These are phyloP conservation scores for Xylaria hypoxylon DNA, from an alignment of 2,329 filamentous ascomycete genomes.

Conservation along the genomic window DNA sequence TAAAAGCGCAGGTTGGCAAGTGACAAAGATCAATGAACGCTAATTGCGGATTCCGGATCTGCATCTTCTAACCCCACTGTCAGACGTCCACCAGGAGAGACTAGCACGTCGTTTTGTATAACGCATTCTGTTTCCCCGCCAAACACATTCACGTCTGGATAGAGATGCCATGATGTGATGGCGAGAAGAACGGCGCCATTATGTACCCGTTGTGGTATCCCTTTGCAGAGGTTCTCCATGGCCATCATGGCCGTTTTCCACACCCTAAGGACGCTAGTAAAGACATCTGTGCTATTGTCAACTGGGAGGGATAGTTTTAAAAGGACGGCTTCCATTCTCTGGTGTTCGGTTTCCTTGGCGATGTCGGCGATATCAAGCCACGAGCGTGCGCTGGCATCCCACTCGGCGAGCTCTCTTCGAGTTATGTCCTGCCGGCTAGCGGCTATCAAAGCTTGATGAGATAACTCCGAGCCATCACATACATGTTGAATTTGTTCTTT, in stretches of 20 bases:
- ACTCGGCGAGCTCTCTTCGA: constrained; percentile 37
- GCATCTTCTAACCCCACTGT: constrained; percentile 32
- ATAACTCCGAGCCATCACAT: neutral
- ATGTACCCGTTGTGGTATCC: constrained; percentile 42
- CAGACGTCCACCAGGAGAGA: constrained; percentile 20
- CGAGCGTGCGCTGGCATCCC: constrained; percentile 54
- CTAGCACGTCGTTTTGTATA: constrained; percentile 15
- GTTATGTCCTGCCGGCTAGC: neutral
- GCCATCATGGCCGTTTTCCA: constrained; percentile 48
- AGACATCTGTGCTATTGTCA: constrained; percentile 38
- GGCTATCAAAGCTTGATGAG: neutral
- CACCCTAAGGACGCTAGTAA: constrained; percentile 46
- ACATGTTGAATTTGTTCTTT: constrained; percentile 11
- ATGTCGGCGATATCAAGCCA: constrained; percentile 53
- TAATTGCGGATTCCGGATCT: neutral
- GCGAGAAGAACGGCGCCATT: neutral
- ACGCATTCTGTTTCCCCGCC: constrained; percentile 7
- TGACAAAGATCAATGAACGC: constrained; percentile 35
- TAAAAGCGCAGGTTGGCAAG: constrained; percentile 36
- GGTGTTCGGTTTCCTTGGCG: constrained; percentile 48
- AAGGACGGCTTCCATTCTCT: neutral
- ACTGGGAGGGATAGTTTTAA: neutral
- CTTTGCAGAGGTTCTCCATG: constrained; percentile 48
- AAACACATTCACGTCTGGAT: neutral
- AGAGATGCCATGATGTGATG: constrained; percentile 2